Conservation (phyloP, 441 rosid species). For the Erodium texanum region DNA sequence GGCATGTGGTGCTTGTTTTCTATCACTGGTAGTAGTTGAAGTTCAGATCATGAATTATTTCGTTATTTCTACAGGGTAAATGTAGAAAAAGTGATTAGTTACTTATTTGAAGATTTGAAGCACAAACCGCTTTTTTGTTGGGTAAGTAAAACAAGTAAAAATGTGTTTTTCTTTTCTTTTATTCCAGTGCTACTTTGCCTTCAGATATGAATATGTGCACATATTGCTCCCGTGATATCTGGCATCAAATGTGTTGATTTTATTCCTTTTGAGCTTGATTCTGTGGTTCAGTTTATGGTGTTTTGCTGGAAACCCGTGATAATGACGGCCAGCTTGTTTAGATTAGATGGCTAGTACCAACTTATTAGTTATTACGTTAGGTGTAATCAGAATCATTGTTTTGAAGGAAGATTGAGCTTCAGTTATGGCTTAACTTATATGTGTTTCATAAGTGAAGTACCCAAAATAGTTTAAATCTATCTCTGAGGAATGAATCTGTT, state of each 20-base stretch:
- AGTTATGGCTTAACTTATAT: background rate
- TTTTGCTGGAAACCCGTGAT: background rate
- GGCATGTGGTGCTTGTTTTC: conserved; percentile 2
- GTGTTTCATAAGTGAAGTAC: background rate
- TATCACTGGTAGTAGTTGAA: background rate
- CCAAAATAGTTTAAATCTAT: background rate
- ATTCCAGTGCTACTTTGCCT: background rate
- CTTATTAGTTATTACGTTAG: background rate
- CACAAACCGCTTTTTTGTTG: conserved; percentile 66
- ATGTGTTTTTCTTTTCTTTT: too few species aligned
- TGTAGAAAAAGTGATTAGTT: conserved; percentile 43
- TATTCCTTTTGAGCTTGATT: background rate
- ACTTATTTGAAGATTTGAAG: conserved; percentile 65
- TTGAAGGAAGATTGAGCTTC: background rate
- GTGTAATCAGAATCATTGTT: background rate
- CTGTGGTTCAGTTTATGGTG: background rate
- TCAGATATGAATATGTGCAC: background rate
- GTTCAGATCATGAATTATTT: background rate
- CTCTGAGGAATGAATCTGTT: background rate
- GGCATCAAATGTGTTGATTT: background rate
- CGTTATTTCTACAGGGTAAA: conserved; percentile 39
- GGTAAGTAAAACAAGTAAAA: conserved; percentile 42
- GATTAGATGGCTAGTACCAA: background rate
- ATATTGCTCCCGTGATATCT: background rate
- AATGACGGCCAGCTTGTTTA: background rate